Evolutionary conservation across 257 asterid genomes (phyloP), one percentile per base, ranked within the genome.

Genomic region (Forsythia suspensa): DNA sequence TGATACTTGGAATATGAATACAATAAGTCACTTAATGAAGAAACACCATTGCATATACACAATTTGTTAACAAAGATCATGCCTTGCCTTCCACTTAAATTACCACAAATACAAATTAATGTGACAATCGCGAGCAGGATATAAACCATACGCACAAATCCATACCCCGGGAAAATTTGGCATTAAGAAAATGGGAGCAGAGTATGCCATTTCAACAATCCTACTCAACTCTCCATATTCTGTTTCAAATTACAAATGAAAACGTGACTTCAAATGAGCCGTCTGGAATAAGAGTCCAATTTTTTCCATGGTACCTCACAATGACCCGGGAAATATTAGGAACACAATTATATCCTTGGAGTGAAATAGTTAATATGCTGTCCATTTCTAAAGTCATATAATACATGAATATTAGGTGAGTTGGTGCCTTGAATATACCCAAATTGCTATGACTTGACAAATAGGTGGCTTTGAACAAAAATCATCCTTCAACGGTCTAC

Each of bases 401-500:
- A 57, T n/a, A 57, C 12, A n/a, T 18, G 66, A 13, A 57, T 57
- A 8, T 18, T 57, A 57, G 11, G 1, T 20, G 34, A 57, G 66
- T n/a, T 57, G 24, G 18, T 57, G 68, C 66, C 34, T 76, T 21
- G 71, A 15, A 41, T 70, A 40, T 42, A 59, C 67, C 44, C 67
- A 63, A 41, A 76, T 65, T 40, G 40, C 44, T 59, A 6, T 75
- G 79, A 39, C 59, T 9, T 9, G 51, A 43, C 51, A 43, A 10
- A 10, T 43, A 0, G 15, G 51, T 2, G 15, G 73, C 8, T 37
- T 75, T 15, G 44, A 70, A 3, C 24, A 48, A 37, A 34, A 34
- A 11, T 38, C 42, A 5, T 37, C 57, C 70, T 15, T 73, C 39
- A 8, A 46, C 66, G 57, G 57, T 78, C 88, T 91, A 91, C 81